Evolutionary conservation across 805 yeast species (phyloP).

Genomic region (Candida takata): DNA sequence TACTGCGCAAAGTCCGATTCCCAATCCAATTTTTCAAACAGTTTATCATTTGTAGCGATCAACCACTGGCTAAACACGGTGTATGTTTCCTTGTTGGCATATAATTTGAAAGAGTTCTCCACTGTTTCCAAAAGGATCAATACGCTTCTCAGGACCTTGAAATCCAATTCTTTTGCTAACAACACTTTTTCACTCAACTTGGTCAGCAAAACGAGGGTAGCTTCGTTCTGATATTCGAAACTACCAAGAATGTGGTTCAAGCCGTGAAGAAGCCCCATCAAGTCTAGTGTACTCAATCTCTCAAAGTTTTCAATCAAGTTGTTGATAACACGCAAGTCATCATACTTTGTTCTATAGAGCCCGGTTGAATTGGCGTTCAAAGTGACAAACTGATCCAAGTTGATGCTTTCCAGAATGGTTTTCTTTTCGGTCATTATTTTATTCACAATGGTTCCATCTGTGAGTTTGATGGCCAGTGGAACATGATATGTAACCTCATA

Average conservation of each 20-base stretch:
- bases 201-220: slow-evolving; percentile 24
- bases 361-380: slow-evolving; percentile 41
- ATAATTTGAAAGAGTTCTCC: slow-evolving; percentile 15
- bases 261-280: slow-evolving; percentile 29
- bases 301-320: slow-evolving; percentile 19
- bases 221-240: slow-evolving; percentile 18
- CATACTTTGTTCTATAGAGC: slow-evolving; percentile 43
- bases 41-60: slow-evolving; percentile 5
- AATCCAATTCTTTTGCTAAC: slow-evolving; percentile 11
- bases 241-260: slow-evolving; percentile 26
- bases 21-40: slow-evolving; percentile 33
- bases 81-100: slow-evolving; percentile 6
- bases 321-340: slow-evolving; percentile 22
- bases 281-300: slow-evolving; percentile 21
- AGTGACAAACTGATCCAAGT: slow-evolving; percentile 27
- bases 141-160: slow-evolving; percentile 23
- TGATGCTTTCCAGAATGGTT: slow-evolving; percentile 16
- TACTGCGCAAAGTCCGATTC: slow-evolving; percentile 32
- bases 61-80: slow-evolving; percentile 13
- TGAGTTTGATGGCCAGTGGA: slow-evolving; percentile 42
- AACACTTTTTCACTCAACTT: slow-evolving; percentile 19
- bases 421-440: slow-evolving; percentile 39
- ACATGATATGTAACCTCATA: slow-evolving; percentile 47
- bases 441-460: slow-evolving; percentile 31
- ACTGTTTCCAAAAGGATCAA: slow-evolving; percentile 22